Conservation (phyloP, 257 asterid species). For the Nicotiana tomentosiformis region DNA sequence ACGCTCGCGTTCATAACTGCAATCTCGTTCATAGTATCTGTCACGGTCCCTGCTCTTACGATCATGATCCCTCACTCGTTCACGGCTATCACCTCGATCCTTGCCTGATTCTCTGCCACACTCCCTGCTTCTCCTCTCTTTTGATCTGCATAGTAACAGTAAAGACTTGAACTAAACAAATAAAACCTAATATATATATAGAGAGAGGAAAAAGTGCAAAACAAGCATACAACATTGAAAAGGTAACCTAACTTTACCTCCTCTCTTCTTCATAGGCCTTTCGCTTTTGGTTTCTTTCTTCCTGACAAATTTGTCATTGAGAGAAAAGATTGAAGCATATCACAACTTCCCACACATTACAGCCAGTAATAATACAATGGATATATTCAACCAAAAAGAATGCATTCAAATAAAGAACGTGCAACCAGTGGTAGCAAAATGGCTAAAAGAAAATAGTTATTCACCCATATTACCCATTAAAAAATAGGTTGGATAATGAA, state of each 20-base stretch:
- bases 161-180: neutral
- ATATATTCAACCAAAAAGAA: neutral
- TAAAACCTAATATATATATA: neutral
- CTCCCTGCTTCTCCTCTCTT: slow-evolving; percentile 61
- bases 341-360: neutral
- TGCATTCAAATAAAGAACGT: neutral
- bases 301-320: slow-evolving; percentile 47
- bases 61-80: slow-evolving; percentile 54
- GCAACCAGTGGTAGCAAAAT: no score
- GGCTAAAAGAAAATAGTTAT: no score
- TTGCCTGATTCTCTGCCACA: slow-evolving; percentile 66
- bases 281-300: slow-evolving; percentile 67
- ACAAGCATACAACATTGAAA: neutral
- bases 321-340: slow-evolving; percentile 15
- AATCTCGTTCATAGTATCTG: slow-evolving; percentile 22
- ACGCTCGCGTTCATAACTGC: slow-evolving; percentile 49
- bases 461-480: no score
- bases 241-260: slow-evolving; percentile 32
- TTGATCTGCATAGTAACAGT: slow-evolving; percentile 41
- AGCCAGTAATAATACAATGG: neutral
- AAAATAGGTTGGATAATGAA: no score
- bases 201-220: neutral
- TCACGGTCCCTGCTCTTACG: slow-evolving; percentile 36
- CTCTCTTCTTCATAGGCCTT: slow-evolving; percentile 80
- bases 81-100: slow-evolving; percentile 61